Percentiles rank a stretch among this genome's conserved stretches.
Conservation (phyloP, 805 yeast species). For the Cyberlindnera japonica region DNA sequence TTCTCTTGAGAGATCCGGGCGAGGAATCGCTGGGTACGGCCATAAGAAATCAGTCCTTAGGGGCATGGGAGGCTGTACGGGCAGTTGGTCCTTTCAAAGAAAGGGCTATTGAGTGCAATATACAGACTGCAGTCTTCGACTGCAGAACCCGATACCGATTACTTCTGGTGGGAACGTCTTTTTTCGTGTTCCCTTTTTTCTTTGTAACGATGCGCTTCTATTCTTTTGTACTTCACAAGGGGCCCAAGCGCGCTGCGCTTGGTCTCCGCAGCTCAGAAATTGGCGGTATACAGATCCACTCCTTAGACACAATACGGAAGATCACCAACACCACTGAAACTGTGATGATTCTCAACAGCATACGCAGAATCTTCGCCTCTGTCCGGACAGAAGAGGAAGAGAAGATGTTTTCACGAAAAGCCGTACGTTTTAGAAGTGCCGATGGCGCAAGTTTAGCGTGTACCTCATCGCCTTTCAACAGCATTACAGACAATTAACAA, state of each 20-base stretch:
- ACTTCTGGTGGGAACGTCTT: conserved; percentile 42
- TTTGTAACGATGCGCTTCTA: too few species aligned
- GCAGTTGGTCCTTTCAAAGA: conserved; percentile 42
- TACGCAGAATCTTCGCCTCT: conserved; percentile 74
- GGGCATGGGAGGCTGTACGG: conserved; percentile 54
- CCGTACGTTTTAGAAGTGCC: conserved; percentile 46
- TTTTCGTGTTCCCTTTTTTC: conserved; percentile 2
- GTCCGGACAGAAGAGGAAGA: conserved; percentile 87
- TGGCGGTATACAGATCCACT: conserved; percentile 14
- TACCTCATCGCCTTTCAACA: too few species aligned
- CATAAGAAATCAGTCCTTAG: conserved; percentile 42
- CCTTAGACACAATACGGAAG: conserved; percentile 5
- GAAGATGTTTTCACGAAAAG: conserved; percentile 66
- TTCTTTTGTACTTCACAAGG: too few species aligned
- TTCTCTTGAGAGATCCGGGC: conserved; percentile 58
- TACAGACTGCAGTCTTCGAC: conserved; percentile 39
- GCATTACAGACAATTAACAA: too few species aligned
- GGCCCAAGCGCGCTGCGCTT: not conserved
- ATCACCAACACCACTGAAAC: conserved; percentile 15
- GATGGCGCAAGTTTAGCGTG: too few species aligned
- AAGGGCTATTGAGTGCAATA: conserved; percentile 57
- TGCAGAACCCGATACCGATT: conserved; percentile 60
- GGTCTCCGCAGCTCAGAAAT: not conserved
- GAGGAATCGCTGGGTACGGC: conserved; percentile 56
- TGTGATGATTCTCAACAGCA: conserved; percentile 63